These are phyloP conservation scores for Sapria himalayana DNA, from an alignment of 345 rosid species.

Conservation along the genomic window DNA sequence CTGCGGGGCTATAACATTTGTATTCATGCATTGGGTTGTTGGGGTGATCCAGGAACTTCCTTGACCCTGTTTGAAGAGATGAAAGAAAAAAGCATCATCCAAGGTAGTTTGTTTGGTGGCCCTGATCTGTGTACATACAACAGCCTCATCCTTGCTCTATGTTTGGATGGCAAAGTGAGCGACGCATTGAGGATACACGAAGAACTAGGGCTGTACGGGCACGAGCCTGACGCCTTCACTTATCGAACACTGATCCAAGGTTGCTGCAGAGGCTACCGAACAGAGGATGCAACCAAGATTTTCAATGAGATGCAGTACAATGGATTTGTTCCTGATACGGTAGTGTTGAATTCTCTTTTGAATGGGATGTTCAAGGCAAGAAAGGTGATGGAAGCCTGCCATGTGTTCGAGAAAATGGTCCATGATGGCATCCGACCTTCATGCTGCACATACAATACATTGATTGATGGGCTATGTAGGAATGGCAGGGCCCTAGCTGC, in stretches of 20 bases:
- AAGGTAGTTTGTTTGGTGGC: slow-evolving; percentile 18
- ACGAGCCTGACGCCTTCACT: slow-evolving; percentile 61
- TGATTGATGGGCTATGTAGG: slow-evolving; percentile 66
- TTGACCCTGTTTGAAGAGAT: slow-evolving; percentile 60
- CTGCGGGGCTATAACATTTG: slow-evolving; percentile 61
- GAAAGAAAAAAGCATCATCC: slow-evolving; percentile 29
- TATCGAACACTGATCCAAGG: slow-evolving; percentile 63
- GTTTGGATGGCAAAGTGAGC: slow-evolving; percentile 49
- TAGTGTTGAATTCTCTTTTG: slow-evolving; percentile 48
- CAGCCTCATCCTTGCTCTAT: slow-evolving; percentile 52
- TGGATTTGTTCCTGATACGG: slow-evolving; percentile 40
- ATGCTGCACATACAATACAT: slow-evolving; percentile 67
- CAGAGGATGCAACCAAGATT: slow-evolving; percentile 44
- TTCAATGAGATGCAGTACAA: slow-evolving; percentile 55
- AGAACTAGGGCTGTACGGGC: slow-evolving; percentile 64
- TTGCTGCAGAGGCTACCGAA: slow-evolving; percentile 41
- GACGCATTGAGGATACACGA: slow-evolving; percentile 57
- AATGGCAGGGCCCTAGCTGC: slow-evolving; percentile 71
- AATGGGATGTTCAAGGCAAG: slow-evolving; percentile 74
- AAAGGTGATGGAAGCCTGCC: slow-evolving; percentile 60
- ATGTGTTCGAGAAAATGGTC: slow-evolving; percentile 73
- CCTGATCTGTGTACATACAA: slow-evolving; percentile 88
- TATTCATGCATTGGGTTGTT: slow-evolving; percentile 66
- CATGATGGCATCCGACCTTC: slow-evolving; percentile 64
- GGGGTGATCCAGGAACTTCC: slow-evolving; percentile 50